Conservation (phyloP, 2,329 filamentous ascomycete species). For the Hypoxylon sp. region DNA sequence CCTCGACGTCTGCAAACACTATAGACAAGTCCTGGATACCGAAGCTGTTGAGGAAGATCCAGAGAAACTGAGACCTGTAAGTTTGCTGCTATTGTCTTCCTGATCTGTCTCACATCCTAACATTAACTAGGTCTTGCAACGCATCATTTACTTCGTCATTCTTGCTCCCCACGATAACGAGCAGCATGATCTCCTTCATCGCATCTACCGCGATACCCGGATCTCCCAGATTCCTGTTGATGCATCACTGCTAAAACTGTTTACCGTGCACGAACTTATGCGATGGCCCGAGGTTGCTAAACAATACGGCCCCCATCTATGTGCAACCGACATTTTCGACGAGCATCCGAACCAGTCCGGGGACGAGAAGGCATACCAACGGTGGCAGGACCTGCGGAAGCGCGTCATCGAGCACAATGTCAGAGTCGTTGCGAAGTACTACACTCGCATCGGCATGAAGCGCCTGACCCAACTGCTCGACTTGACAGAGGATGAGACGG, state of each 20-base stretch:
- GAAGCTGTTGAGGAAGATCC: constrained; percentile 94
- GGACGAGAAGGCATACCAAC: constrained; percentile 84
- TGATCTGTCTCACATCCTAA: constrained; percentile 34
- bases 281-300: constrained; percentile 95
- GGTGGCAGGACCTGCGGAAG: constrained; percentile 96
- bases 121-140: constrained; percentile 79
- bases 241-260: constrained; percentile 89
- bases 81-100: neutral
- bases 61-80: constrained; percentile 85
- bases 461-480: constrained; percentile 93
- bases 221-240: constrained; percentile 84
- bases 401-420: constrained; percentile 99
- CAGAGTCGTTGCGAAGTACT: constrained; percentile 97
- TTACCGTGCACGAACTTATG: constrained; percentile 97
- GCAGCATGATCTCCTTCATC: constrained; percentile 96
- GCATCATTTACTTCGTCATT: constrained; percentile 97
- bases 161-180: constrained; percentile 98
- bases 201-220: constrained; percentile 87
- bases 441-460: constrained; percentile 94
- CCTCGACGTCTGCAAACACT: constrained; percentile 97
- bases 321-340: constrained; percentile 91
- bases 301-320: constrained; percentile 89
- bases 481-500: constrained; percentile 93
- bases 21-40: constrained; percentile 95
- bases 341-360: constrained; percentile 72